Base-by-base conservation (phyloP, 73 alveolate species). In the Paramecium octaurelia region DNA sequence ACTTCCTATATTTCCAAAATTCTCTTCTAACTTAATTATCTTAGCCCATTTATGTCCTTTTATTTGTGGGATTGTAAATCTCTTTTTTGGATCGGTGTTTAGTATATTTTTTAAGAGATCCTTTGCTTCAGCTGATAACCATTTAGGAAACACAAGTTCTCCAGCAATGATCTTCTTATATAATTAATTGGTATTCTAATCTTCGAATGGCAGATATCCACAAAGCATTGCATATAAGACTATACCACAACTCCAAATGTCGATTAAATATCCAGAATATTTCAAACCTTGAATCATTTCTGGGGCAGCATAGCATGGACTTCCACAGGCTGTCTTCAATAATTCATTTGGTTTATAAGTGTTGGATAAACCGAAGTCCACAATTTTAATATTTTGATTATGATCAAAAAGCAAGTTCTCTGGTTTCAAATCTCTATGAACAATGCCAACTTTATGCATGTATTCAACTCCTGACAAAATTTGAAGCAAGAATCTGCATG, bases 261-360 rank as follows among this genome's bases (percentile, higher is more conserved):
- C 99, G 35, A 94, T 97, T 58, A 96, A 96, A 35, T 95, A 92
- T 18, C 99, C 99, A 59, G 90, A 95, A 92, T 98, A 98, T 83
- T 95, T 93, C 34, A 96, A 94, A 16, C 99, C 98, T 54, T 98
- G 96, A 14, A 98, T 98, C 98, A 98, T 97, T 96, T 98, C 99
- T 1, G 99, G 99, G 2, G 99, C 99, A 24, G 99, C 99, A 93
- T 98, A 98, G 76, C 99, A 98, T 6, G 99, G 99, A 44, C 98
- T 93, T 34, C 99, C 99, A 85, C 99, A 98, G 4, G 99, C 99
- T 38, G 99, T 98, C 64, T 96, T 98, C 27, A 98, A 54, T 16
- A 83, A 46, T 60, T 71, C 86, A 24, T 83, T 64, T 10, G 76
- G 69, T 46, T 89, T 83, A 73, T 89, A 89, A 31, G 77, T 89